phyloP scores from a whole-genome alignment of 805 yeast genomes.

The Wickerhamiella sergipiensis region DNA sequence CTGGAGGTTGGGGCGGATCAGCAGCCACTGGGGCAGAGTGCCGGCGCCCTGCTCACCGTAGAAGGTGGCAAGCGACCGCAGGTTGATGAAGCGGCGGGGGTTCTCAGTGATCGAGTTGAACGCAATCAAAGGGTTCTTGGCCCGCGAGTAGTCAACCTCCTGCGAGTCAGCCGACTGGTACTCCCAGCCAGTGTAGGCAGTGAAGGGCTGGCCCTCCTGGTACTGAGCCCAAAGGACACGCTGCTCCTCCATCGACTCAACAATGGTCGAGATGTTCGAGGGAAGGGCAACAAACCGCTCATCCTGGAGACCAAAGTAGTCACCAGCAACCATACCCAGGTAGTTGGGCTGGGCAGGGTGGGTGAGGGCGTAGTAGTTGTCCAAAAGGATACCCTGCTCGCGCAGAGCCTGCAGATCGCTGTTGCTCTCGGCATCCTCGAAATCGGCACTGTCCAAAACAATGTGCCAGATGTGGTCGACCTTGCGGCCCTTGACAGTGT shows the following conservation, averaged over 20 bases:
- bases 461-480: constrained; percentile 26
- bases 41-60: constrained; percentile 28
- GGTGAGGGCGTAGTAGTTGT: constrained; percentile 39
- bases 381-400: constrained; percentile 32
- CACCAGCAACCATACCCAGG: constrained; percentile 37
- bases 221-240: constrained; percentile 41
- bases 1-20: constrained; percentile 42
- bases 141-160: constrained; percentile 37
- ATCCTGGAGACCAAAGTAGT: constrained; percentile 34
- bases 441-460: constrained; percentile 41
- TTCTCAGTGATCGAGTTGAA: constrained; percentile 29
- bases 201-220: constrained; percentile 39
- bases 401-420: constrained; percentile 32
- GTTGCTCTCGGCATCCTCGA: constrained; percentile 35
- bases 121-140: constrained; percentile 36
- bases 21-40: constrained; percentile 37
- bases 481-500: constrained; percentile 18
- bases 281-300: constrained; percentile 36
- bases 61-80: constrained; percentile 36
- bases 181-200: constrained; percentile 38
- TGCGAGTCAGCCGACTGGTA: constrained; percentile 24
- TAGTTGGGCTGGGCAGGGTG: constrained; percentile 45
- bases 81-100: constrained; percentile 29
- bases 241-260: constrained; percentile 34
- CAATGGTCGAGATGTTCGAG: constrained; percentile 33